Evolutionary conservation across 2,329 filamentous ascomycete species (phyloP).

Genomic region (Penicillium palitans): DNA sequence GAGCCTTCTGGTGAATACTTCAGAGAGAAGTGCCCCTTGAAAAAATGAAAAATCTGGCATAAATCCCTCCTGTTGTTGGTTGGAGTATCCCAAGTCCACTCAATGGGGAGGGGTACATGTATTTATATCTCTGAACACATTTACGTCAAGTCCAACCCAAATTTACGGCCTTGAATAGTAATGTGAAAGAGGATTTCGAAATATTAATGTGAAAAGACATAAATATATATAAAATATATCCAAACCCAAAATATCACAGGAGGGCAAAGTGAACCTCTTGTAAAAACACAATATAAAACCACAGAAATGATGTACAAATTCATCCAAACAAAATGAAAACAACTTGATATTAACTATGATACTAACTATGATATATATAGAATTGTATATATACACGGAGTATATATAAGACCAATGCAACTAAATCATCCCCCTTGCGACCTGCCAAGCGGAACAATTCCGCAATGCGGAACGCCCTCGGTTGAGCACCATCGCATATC

Average conservation of each 20-base stretch:
- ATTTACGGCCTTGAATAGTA: not conserved
- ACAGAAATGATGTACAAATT: not conserved
- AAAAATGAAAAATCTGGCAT: not conserved
- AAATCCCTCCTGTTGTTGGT: not conserved
- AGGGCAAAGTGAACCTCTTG: no score
- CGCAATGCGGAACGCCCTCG: constrained; percentile 13
- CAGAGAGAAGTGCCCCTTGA: not conserved
- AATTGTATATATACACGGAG: no score
- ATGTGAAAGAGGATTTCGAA: not conserved
- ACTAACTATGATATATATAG: not conserved
- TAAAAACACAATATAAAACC: not conserved
- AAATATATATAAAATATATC: no score
- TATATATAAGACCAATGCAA: not conserved
- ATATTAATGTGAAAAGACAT: not conserved
- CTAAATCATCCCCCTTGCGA: not conserved
- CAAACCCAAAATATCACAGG: no score
- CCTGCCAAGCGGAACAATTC: constrained; percentile 10
- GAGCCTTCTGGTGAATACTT: not conserved
- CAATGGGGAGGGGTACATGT: not conserved
- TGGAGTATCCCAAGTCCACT: not conserved
- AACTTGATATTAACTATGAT: not conserved
- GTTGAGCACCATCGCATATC: not conserved
- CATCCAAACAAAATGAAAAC: not conserved
- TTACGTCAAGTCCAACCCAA: not conserved
- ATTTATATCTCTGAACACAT: not conserved